phyloP scores from a whole-genome alignment of 495 filamentous ascomycete species.

The Astrothelium macrocarpum region DNA sequence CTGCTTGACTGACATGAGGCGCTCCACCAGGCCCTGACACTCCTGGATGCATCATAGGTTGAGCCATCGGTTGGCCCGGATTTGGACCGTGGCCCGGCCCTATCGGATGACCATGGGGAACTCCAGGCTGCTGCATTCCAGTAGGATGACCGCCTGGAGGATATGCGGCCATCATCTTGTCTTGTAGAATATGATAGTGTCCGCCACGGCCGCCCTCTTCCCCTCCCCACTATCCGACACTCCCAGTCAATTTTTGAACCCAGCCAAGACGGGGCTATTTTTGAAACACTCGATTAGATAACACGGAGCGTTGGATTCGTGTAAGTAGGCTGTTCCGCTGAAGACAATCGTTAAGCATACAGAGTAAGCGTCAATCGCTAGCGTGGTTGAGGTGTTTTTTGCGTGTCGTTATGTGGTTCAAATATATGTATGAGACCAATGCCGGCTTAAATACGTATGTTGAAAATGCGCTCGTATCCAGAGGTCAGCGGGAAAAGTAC shows the following conservation, averaged over 20 bases:
- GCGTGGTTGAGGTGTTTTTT: background rate
- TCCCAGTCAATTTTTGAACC: background rate
- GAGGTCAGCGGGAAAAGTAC: background rate
- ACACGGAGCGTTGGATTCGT: background rate
- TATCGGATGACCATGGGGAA: constrained; percentile 72
- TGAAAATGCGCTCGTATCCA: background rate
- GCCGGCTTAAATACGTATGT: background rate
- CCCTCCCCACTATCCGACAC: background rate
- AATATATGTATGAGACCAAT: background rate
- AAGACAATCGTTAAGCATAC: background rate
- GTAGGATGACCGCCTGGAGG: constrained; percentile 49
- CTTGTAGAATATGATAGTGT: background rate
- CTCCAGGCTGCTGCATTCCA: constrained; percentile 39
- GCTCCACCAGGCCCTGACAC: constrained; percentile 65
- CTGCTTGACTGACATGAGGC: constrained; percentile 68
- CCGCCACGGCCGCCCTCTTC: background rate
- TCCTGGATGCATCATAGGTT: constrained; percentile 73
- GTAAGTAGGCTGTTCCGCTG: background rate
- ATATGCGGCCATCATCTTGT: constrained; percentile 42
- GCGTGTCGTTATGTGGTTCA: background rate
- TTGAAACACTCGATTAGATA: background rate
- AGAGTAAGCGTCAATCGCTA: background rate
- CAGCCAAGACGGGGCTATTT: background rate
- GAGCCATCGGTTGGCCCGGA: constrained; percentile 54
- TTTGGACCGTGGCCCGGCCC: constrained; percentile 57